Conservation (phyloP, 164 flowering plant genomes). For the Amborella trichopoda region DNA sequence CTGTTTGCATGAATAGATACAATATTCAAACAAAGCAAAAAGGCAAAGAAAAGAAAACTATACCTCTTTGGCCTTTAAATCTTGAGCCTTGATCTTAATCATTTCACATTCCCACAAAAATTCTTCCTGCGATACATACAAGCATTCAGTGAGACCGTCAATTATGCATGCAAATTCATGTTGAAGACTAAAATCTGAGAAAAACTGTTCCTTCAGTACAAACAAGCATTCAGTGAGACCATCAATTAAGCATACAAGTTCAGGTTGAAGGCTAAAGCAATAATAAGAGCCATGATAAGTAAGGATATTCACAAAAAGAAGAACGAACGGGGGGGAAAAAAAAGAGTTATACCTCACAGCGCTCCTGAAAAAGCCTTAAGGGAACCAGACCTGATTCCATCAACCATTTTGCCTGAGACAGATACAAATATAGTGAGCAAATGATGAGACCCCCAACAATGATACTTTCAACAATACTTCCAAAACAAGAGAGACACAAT, state of each 20-base stretch:
- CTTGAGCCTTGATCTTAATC: slow-evolving; percentile 92
- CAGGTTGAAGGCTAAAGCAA: too few relatives aligned
- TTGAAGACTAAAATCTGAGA: too few relatives aligned
- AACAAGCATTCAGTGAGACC: background rate
- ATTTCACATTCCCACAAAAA: slow-evolving; percentile 93
- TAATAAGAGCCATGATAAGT: too few relatives aligned
- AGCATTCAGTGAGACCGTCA: background rate
- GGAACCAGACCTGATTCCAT: slow-evolving; percentile 77
- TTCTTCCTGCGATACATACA: slow-evolving; percentile 52
- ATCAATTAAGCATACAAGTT: background rate
- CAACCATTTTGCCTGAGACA: slow-evolving; percentile 69
- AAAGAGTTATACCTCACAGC: slow-evolving; percentile 59
- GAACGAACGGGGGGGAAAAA: too few relatives aligned
- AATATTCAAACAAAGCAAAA: too few relatives aligned
- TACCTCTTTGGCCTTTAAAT: slow-evolving; percentile 94
- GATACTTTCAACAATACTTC: too few relatives aligned
- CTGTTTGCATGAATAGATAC: too few relatives aligned
- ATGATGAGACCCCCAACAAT: too few relatives aligned
- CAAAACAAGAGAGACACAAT: too few relatives aligned
- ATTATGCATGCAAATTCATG: background rate
- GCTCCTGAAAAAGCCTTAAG: slow-evolving; percentile 83
- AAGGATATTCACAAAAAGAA: too few relatives aligned
- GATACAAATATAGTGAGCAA: too few relatives aligned
- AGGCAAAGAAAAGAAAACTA: background rate
- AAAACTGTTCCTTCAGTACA: too few relatives aligned